Conservation (phyloP, 805 yeast genomes). For the Metschnikowia bowlesiae region DNA sequence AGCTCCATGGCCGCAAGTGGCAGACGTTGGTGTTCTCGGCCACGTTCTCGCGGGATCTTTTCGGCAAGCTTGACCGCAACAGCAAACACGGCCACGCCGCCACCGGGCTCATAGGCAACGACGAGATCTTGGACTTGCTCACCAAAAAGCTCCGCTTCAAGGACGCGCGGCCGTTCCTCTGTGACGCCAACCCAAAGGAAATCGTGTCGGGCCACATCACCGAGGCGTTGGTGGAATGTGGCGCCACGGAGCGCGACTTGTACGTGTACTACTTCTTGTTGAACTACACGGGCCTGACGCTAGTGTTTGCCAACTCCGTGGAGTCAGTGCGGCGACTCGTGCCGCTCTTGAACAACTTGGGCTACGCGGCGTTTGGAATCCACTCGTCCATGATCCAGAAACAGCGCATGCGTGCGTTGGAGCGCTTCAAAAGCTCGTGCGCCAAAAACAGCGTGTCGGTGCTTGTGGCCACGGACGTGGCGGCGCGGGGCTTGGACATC, state of each 20-base stretch:
- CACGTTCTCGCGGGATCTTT: slow-evolving; percentile 79
- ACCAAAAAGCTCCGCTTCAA: slow-evolving; percentile 68
- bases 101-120: slow-evolving; percentile 36
- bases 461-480: slow-evolving; percentile 92
- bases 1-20: slow-evolving; percentile 43
- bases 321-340: slow-evolving; percentile 86
- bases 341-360: slow-evolving; percentile 67
- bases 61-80: slow-evolving; percentile 59
- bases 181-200: slow-evolving; percentile 86
- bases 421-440: slow-evolving; percentile 62
- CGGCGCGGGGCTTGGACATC: slow-evolving; percentile 96
- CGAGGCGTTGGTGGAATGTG: slow-evolving; percentile 90
- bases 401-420: slow-evolving; percentile 81
- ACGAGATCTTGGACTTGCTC: slow-evolving; percentile 62
- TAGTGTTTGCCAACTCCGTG: slow-evolving; percentile 92
- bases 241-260: slow-evolving; percentile 83
- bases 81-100: slow-evolving; percentile 19
- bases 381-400: slow-evolving; percentile 96
- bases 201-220: slow-evolving; percentile 68
- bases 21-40: slow-evolving; percentile 96
- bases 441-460: slow-evolving; percentile 52
- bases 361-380: slow-evolving; percentile 66
- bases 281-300: slow-evolving; percentile 82
- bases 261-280: slow-evolving; percentile 82
- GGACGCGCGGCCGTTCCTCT: slow-evolving; percentile 58